Percentiles rank a stretch among this genome's conserved stretches.
Conservation (phyloP, 2,329 filamentous ascomycete genomes). For the Eutypella sp. region DNA sequence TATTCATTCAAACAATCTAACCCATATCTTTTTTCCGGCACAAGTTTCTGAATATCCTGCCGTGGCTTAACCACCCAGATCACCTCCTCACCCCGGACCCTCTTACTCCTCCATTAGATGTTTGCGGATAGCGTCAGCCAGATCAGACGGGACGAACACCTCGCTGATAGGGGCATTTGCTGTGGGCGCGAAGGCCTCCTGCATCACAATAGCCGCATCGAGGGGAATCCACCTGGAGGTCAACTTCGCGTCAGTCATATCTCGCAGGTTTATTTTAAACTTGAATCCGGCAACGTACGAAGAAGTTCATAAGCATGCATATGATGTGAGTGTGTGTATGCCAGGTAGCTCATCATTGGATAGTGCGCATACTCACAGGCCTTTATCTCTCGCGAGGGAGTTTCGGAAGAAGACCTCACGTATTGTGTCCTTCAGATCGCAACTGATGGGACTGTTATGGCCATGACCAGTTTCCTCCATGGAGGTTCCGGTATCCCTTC, state of each 20-base stretch:
- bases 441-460: no score
- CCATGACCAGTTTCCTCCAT: no score
- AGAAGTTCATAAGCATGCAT: no score
- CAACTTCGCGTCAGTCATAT: neutral
- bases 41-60: neutral
- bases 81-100: neutral
- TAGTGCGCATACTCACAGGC: no score
- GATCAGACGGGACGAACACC: neutral
- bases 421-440: no score
- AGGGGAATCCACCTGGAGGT: neutral
- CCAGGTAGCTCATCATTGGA: no score
- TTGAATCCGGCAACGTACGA: neutral
- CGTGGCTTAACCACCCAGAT: neutral
- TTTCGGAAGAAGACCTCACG: no score
- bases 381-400: no score
- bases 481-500: no score
- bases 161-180: neutral
- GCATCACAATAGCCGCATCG: conserved; percentile 1
- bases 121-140: neutral
- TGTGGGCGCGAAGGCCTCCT: conserved; percentile 2
- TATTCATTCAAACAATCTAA: no score
- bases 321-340: no score
- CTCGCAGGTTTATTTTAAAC: neutral
- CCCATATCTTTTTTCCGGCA: no score
- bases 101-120: neutral